phyloP scores from a whole-genome alignment of 805 yeast species.

The Candida wancherniae region DNA sequence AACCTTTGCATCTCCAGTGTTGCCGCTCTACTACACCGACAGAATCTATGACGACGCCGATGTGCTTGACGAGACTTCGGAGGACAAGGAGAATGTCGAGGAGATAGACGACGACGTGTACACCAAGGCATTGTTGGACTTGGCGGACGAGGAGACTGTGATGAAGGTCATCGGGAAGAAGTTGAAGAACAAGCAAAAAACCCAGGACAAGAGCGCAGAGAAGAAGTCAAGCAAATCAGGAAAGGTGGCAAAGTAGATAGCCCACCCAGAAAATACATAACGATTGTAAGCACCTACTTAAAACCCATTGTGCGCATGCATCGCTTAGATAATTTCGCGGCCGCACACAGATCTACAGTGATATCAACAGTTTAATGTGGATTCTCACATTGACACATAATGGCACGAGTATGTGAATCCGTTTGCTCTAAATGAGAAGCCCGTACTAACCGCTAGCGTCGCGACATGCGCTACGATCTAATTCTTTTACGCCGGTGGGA shows the following conservation, averaged over 20 bases:
- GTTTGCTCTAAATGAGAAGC: background rate
- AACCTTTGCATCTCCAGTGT: constrained; percentile 67
- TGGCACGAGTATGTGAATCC: constrained; percentile 12
- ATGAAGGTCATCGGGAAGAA: constrained; percentile 57
- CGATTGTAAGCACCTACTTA: no score
- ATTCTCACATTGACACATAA: constrained; percentile 10
- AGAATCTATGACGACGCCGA: constrained; percentile 49
- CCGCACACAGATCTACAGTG: background rate
- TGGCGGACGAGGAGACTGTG: constrained; percentile 72
- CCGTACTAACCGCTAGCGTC: constrained; percentile 18
- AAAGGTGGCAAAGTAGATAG: no score
- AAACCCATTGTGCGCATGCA: no score
- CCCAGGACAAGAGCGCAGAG: constrained; percentile 24
- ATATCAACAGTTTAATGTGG: constrained; percentile 17
- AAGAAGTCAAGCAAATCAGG: constrained; percentile 12
- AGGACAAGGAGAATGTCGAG: constrained; percentile 24
- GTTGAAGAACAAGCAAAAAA: constrained; percentile 20
- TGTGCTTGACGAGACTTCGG: constrained; percentile 23
- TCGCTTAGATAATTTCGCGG: no score
- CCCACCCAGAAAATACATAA: no score
- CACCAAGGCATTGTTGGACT: constrained; percentile 68
- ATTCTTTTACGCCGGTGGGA: constrained; percentile 20
- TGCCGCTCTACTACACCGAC: constrained; percentile 76
- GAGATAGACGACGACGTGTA: constrained; percentile 18
- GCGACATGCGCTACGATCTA: constrained; percentile 9